phyloP scores from a whole-genome alignment of 2,329 filamentous ascomycete species.

The Berkeleyomyces rouxiae region DNA sequence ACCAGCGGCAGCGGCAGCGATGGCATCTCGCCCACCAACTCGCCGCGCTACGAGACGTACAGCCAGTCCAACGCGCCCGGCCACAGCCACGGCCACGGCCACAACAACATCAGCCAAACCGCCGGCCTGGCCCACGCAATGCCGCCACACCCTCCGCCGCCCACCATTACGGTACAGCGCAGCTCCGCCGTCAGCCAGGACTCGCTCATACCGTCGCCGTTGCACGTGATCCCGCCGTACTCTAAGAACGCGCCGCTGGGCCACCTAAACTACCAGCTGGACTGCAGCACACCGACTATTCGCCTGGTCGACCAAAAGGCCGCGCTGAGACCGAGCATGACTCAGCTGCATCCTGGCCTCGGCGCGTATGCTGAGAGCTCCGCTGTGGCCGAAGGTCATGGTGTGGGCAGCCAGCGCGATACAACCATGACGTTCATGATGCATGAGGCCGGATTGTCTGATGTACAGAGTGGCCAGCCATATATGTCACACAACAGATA shows the following conservation, averaged over 20 bases:
- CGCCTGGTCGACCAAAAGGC: slow-evolving; percentile 11
- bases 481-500: slow-evolving; percentile 25
- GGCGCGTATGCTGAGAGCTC: slow-evolving; percentile 16
- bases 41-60: slow-evolving; percentile 9
- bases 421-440: slow-evolving; percentile 40
- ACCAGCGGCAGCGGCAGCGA: slow-evolving; percentile 1
- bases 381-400: background rate
- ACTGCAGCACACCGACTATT: slow-evolving; percentile 5
- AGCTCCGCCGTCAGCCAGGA: slow-evolving; percentile 6
- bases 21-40: slow-evolving; percentile 9
- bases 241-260: slow-evolving; percentile 21
- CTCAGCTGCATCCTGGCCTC: slow-evolving; percentile 18
- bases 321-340: slow-evolving; percentile 19
- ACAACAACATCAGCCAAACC: background rate
- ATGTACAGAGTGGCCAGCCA: slow-evolving; percentile 25
- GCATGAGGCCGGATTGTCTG: slow-evolving; percentile 29
- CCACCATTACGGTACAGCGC: background rate
- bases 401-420: slow-evolving; percentile 17
- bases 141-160: slow-evolving; percentile 11
- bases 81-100: background rate
- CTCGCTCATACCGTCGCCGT: slow-evolving; percentile 14
- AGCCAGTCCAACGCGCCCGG: background rate
- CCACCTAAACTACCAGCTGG: slow-evolving; percentile 3
- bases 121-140: slow-evolving; percentile 12
- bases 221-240: slow-evolving; percentile 22